Evolutionary conservation across 2,329 filamentous ascomycete genomes (phyloP).

Genomic region (Neofusicoccum cordaticola): DNA sequence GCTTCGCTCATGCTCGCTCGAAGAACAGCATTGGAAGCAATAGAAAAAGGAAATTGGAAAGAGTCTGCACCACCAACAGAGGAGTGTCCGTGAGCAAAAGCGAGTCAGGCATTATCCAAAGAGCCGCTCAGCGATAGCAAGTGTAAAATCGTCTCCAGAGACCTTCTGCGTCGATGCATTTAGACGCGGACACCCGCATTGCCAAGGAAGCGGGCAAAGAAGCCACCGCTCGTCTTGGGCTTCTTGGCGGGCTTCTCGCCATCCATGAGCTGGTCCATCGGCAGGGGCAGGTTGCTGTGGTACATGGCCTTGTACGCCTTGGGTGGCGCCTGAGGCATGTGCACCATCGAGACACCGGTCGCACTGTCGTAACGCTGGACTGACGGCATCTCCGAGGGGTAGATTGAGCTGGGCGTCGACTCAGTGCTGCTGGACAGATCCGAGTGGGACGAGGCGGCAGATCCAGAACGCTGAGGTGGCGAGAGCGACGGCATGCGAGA

Average conservation of each 20-base stretch:
- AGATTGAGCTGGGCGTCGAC: conserved; percentile 34
- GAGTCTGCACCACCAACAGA: neutral
- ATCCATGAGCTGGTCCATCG: conserved; percentile 29
- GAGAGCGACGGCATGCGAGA: conserved; percentile 51
- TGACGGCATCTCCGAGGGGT: conserved; percentile 31
- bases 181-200: neutral
- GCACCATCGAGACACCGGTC: conserved; percentile 42
- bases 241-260: conserved; percentile 39
- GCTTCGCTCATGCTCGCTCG: conserved; percentile 8
- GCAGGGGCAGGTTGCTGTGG: neutral
- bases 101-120: neutral
- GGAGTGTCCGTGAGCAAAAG: neutral
- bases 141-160: neutral
- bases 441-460: conserved; percentile 18
- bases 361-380: conserved; percentile 40
- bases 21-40: conserved; percentile 2
- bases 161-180: neutral
- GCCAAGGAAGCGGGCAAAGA: conserved; percentile 20
- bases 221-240: conserved; percentile 28
- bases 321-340: conserved; percentile 36
- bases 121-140: neutral
- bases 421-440: conserved; percentile 28
- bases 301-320: conserved; percentile 23
- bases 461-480: conserved; percentile 41
- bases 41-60: neutral